Evolutionary conservation across 345 rosid genomes (phyloP), one percentile per base, ranked within the genome.

Genomic region (Citrus trifoliata): DNA sequence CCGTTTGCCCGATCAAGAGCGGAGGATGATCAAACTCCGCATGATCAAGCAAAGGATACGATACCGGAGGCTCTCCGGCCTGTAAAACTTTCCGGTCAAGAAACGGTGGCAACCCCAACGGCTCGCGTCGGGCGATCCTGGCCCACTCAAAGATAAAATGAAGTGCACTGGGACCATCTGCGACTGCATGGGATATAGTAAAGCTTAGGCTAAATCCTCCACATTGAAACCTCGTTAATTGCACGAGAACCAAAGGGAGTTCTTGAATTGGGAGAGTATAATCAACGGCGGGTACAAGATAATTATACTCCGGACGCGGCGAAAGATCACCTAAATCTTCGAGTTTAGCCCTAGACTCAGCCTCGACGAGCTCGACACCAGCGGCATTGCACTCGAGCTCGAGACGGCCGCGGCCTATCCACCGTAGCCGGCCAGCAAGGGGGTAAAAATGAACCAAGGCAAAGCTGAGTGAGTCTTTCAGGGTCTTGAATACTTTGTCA

Each of bases 121-220:
- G 69, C 70, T 88, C 87, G 2, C 90, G 86, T 1, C 90, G 88
- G 0, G 89, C 80, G 4, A 86, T 63, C 40, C 90, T 77, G 3
- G 89, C 90, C 95, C 95, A 91, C 81, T 88, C 93, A 0, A 83
- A 80, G 10, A 81, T 55, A 66, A 91, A 89, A 60, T 87, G 93
- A 71, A 87, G 87, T 0, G 90, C 89, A 60, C 93, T 87, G 70
- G 67, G 84, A 13, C 95, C 95, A 74, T 91, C 95, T 8, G 81
- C 91, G 3, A 88, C 77, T 0, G 83, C 90, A 35, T 89, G 93
- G 21, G 95, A 91, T n/a, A 88, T 42, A 7, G 79, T 83, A 18
- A 86, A 58, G 38, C 93, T 65, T 2, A 88, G 83, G 76, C 88
- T 78, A 42, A 89, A 24, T 27, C 89, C 89, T 22, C 90, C 93